Conservation (phyloP, 2,329 filamentous ascomycete genomes). For the Tolypocladium tundrense region DNA sequence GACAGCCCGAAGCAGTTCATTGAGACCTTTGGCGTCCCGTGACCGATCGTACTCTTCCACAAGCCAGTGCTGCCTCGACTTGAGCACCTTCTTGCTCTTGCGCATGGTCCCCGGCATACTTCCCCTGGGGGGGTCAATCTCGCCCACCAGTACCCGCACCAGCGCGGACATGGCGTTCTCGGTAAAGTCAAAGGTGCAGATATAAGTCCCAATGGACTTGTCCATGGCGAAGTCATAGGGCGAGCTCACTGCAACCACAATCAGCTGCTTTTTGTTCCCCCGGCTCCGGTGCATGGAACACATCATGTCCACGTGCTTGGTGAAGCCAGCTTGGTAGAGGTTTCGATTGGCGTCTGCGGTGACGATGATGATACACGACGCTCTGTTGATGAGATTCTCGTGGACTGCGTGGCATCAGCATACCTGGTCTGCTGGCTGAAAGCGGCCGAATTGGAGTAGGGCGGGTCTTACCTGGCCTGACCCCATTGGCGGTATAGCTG, state of each 20-base stretch:
- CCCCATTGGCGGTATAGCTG: slow-evolving; percentile 88
- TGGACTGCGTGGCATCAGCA: slow-evolving; percentile 45
- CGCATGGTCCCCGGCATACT: slow-evolving; percentile 64
- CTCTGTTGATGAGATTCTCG: slow-evolving; percentile 82
- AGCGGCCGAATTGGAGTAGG: background rate
- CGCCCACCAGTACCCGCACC: slow-evolving; percentile 75
- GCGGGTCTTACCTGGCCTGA: slow-evolving; percentile 52
- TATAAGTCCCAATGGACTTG: slow-evolving; percentile 77
- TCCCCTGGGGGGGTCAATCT: slow-evolving; percentile 49
- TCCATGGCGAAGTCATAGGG: slow-evolving; percentile 97
- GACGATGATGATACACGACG: slow-evolving; percentile 78
- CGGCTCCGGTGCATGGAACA: slow-evolving; percentile 71
- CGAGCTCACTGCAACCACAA: slow-evolving; percentile 88
- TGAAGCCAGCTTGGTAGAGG: slow-evolving; percentile 86
- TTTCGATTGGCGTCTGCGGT: slow-evolving; percentile 93
- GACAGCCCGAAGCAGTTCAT: slow-evolving; percentile 63
- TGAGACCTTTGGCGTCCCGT: slow-evolving; percentile 62
- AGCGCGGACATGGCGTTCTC: slow-evolving; percentile 81
- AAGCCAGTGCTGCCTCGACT: slow-evolving; percentile 90
- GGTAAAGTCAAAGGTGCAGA: slow-evolving; percentile 95
- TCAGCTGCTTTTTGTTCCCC: slow-evolving; percentile 77
- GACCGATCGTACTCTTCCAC: slow-evolving; percentile 80
- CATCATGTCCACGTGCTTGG: slow-evolving; percentile 93
- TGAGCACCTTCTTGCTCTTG: slow-evolving; percentile 77
- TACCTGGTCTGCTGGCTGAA: background rate